Base-by-base conservation (phyloP, 148 eudicot species). In the Chenopodium album region DNA sequence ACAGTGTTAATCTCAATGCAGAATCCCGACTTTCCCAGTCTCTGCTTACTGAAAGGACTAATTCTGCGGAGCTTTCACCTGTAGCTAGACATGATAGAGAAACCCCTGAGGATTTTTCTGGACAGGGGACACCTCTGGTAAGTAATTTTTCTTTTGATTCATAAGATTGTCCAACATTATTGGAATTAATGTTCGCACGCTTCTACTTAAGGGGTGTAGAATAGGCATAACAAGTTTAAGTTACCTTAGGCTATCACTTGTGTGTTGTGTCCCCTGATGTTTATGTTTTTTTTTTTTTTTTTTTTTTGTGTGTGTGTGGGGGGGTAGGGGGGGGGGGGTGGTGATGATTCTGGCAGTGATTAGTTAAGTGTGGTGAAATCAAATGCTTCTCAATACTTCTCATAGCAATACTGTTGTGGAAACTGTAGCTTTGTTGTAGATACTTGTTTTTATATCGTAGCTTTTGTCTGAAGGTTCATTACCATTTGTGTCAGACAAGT, bases 81-180 rank as follows among this genome's bases (percentile, higher is more conserved):
- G 89, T 91, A 79, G 80, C 79, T 82, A 86, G 87, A 73, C 92
- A 83, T n/a, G 88, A 87, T 28, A 86, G 86, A 85, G 97, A 92
- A 85, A 73, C 68, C 67, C 90, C 84, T 62, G 95, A 90, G 28
- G 98, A 90, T 52, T 89, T 84, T 86, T 85, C 92, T 77, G 94
- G 87, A 77, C 89, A 89, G 41, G 99, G 89, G 80, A 92, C 94
- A 64, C 97, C 98, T 83, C 80, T 90, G 98, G 99, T 96, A 96
- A 82, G 90, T 72, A 75, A 66, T 10, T 75, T 80, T 12, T 31
- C 47, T 50, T 77, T 32, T 9, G 10, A 64, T 12, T n/a, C 37
- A 20, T 64, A 26, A 48, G 54, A 3, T 62, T 64, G 41, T 48
- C 41, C 26, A 73, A 50, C 17, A 12, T 72, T 26, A 28, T 44